phyloP scores from a whole-genome alignment of 2,329 filamentous ascomycete genomes.

The Aspergillus tubingensis region DNA sequence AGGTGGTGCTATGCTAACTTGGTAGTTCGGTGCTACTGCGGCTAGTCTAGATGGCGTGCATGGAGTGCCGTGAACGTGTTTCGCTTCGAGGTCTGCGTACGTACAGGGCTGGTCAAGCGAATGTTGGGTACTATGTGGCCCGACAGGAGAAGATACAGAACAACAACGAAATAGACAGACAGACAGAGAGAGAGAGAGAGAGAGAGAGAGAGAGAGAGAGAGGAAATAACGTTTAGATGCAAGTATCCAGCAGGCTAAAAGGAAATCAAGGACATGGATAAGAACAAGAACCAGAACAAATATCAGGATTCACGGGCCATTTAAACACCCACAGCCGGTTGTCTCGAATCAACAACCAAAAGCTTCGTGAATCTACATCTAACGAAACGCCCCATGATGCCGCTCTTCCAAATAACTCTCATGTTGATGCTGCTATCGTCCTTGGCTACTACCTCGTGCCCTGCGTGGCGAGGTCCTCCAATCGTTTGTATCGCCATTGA shows the following conservation, averaged over 20 bases:
- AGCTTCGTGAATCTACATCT: constrained; percentile 21
- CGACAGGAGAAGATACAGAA: neutral
- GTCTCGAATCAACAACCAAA: constrained; percentile 8
- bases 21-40: neutral
- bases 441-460: constrained; percentile 15
- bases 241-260: neutral
- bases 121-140: neutral
- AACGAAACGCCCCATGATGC: constrained; percentile 33
- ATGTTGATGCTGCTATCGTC: neutral
- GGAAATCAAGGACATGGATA: neutral
- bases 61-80: neutral
- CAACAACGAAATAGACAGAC: neutral
- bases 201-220: neutral
- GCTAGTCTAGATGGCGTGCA: neutral
- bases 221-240: neutral
- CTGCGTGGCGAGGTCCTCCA: constrained; percentile 36
- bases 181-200: neutral
- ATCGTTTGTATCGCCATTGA: constrained; percentile 37
- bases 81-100: neutral
- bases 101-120: neutral
- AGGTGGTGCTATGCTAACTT: neutral
- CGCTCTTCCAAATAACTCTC: neutral
- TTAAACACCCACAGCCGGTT: neutral
- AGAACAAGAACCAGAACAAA: neutral
- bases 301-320: neutral